Evolutionary conservation across 495 filamentous ascomycete genomes (phyloP).

Genomic region (Penicillium angulare): DNA sequence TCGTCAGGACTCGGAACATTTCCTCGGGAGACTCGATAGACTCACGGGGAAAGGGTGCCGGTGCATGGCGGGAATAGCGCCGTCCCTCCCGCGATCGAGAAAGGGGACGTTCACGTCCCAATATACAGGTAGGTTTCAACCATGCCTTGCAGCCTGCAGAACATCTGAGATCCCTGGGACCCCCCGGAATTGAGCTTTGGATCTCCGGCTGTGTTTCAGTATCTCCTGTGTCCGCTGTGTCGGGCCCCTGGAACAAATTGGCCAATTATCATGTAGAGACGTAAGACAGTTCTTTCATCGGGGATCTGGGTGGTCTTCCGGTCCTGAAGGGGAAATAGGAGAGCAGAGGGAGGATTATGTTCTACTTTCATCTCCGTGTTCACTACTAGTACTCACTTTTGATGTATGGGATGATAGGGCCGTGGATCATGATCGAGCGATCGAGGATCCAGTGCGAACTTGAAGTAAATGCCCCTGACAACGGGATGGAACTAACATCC

Average conservation of each 20-base stretch:
- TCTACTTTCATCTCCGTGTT: too few species aligned
- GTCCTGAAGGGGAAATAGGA: not conserved
- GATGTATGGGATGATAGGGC: too few species aligned
- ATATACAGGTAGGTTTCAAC: constrained; percentile 26
- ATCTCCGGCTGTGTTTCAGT: constrained; percentile 17
- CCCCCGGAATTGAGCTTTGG: constrained; percentile 5
- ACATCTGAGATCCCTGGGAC: constrained; percentile 11
- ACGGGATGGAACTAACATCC: too few species aligned
- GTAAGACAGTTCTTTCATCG: not conserved
- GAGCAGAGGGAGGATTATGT: too few species aligned
- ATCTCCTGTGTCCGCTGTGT: constrained; percentile 1
- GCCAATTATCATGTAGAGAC: not conserved
- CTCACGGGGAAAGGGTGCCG: constrained; percentile 14
- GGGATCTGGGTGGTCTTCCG: not conserved
- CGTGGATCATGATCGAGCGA: too few species aligned
- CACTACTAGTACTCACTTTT: too few species aligned
- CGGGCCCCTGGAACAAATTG: not conserved
- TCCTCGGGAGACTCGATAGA: constrained; percentile 1
- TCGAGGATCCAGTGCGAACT: too few species aligned
- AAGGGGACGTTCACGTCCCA: constrained; percentile 11
- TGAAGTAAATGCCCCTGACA: too few species aligned
- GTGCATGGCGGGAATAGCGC: constrained; percentile 15
- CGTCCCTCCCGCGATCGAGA: constrained; percentile 8
- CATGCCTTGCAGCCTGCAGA: constrained; percentile 29
- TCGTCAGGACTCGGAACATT: constrained; percentile 5